Evolutionary conservation across 176 grass and related monocot genomes (phyloP), one percentile per base, ranked within the genome.

Genomic region (Carex parvula): DNA sequence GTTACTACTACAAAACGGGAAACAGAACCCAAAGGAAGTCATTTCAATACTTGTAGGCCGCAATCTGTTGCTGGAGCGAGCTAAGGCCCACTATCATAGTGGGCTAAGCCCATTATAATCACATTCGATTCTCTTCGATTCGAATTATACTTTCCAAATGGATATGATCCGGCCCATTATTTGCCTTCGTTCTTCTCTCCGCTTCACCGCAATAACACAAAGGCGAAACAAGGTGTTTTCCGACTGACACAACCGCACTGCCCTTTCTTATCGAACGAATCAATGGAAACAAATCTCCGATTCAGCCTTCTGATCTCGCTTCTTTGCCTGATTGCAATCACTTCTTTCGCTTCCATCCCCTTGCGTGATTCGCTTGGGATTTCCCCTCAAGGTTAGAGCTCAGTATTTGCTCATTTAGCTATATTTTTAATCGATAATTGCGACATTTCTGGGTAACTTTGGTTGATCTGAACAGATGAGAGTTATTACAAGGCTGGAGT

Each of bases 401-500:
- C n/a, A 6, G 52, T 81, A 22, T 48, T 82, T 1, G 14, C 10
- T 62, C 56, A 42, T 46, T 81, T 30, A 41, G 12, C n/a, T 64
- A 42, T 63, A 21, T 67, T 68, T 68, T 67, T 55, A 10, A 65
- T 54, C 10, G 20, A 65, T 2, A 30, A 48, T 68, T 64, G 9
- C 9, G 57, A 14, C 48, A 56, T 62, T 65, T 39, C 1, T 78
- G 84, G 39, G 16, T 76, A 41, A 74, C 39, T 24, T 76, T 64
- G 29, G 32, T 48, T 79, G 80, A 52, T 90, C 65, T 81, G 46
- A 48, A 86, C 83, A 99, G 96, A 99, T 85, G 87, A 86, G 91
- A 86, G 88, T 39, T 95, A 93, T 89, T 99, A 90, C 69, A 93
- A 63, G 64, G 88, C 89, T 60, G 65, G 85, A 42, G 85, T 99